phyloP scores from a whole-genome alignment of 768 basidiomycete species.

The Lactifluus hygrophoroides region DNA sequence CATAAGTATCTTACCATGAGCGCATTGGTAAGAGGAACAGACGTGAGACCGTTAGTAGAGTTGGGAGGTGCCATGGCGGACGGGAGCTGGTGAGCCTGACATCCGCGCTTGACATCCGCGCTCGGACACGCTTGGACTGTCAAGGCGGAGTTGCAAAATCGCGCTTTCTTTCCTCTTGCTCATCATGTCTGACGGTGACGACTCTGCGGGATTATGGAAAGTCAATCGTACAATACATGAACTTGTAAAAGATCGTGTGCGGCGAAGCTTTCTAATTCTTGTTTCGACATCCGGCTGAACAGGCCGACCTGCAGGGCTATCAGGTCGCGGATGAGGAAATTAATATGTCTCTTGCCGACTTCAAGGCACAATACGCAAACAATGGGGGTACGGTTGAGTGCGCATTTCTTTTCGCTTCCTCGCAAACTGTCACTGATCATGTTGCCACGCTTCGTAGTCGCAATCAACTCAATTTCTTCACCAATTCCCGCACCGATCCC shows the following conservation, averaged over 20 bases:
- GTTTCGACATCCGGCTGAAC: conserved; percentile 21
- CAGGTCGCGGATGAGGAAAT: conserved; percentile 93
- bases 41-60: not conserved
- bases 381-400: conserved; percentile 78
- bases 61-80: conserved; percentile 16
- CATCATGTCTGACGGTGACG: conserved; percentile 64
- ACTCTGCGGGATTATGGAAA: conserved; percentile 87
- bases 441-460: conserved; percentile 46
- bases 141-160: conserved; percentile 52
- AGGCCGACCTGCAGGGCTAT: conserved; percentile 60
- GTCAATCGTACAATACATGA: conserved; percentile 96
- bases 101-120: no score
- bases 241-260: conserved; percentile 88
- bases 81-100: no score
- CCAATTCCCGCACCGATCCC: conserved; percentile 56
- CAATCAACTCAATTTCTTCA: conserved; percentile 83
- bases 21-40: conserved; percentile 22
- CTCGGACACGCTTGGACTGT: no score
- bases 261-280: conserved; percentile 24
- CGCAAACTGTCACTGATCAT: not conserved
- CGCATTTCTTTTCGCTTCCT: conserved; percentile 27
- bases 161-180: conserved; percentile 17
- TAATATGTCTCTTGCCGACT: conserved; percentile 73
- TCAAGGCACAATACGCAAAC: conserved; percentile 65
- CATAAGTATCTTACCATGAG: conserved; percentile 27